Base-by-base conservation (phyloP, 2,329 filamentous ascomycete species). In the Diaporthe humulicola region DNA sequence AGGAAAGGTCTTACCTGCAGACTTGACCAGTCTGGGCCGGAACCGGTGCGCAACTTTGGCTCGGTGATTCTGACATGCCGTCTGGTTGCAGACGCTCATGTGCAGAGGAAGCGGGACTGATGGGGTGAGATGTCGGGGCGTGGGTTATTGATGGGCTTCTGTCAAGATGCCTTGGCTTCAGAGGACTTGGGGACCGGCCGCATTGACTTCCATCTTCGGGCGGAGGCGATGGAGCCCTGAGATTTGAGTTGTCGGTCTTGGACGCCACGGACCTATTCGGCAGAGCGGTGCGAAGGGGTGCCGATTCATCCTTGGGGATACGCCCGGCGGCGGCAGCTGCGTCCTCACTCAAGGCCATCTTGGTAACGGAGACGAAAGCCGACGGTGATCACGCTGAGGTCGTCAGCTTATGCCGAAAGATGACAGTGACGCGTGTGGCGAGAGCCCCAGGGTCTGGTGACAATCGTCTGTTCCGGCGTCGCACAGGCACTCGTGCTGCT, bases 1-100 rank as follows among this genome's bases (percentile, higher is more conserved):
- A 40, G 52, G 69, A 42, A 42, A 36, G 48, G 30, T 45, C 88
- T 80, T 85, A 94, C 93, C 93, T 94, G 91, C 93, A 95, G 60
- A 93, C 86, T 82, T 94, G 93, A 3, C 92, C 92, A 67, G 85
- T 86, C 57, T 91, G 85, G 42, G 81, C 80, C 56, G 80, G 79
- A n/a, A 60, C 28, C 17, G 74, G 36, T 38, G 45, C 40, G 45
- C 42, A 52, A 14, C 61, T 48, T 30, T 71, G 45, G 25, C 30
- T 40, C 40, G 64, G 57, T 30, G 70, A 54, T 67, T 75, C 75
- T 40, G 61, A 70, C 70, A 73, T 70, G 12, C 12, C 73, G 33
- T 76, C 74, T 72, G 69, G 61, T 57, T 58, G 60, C 48, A 61
- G 28, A 19, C 54, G 74, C 28, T 76, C 74, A 33, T 74, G 57